Base-by-base conservation (phyloP, 208 protist species). In the Leishmania turanica region DNA sequence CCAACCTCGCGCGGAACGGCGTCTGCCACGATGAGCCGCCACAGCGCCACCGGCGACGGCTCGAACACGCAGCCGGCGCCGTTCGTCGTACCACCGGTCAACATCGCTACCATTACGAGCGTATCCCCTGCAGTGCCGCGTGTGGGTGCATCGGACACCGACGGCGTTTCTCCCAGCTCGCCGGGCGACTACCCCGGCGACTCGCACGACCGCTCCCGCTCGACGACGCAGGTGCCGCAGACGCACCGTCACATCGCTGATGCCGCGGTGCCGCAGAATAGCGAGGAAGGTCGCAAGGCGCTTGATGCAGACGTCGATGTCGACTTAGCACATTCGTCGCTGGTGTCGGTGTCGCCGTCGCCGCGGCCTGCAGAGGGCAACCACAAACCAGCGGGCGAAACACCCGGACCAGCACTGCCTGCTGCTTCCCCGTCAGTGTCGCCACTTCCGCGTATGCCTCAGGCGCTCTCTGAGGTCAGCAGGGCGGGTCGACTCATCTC, bases 191-290 rank as follows among this genome's bases (percentile, higher is more conserved):
- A 62, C 51, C 34, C 58, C 27, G 54, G 5, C 3, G 80, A 80
- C 34, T 45, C 65, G 42, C 64, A 51, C 21, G 51, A 72, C 13
- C 78, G 79, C 3, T 85, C 84, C 0, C 84, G 84, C 54, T 87
- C 84, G 3, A 60, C 75, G 5, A 87, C 84, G 45, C 79, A 77
- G 80, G 76, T 77, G 7, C 84, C 84, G 34, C 79, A 51, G 71
- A 84, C 84, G 27, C 53, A 80, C 34, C 84, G 84, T 2, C 84
- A 84, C 75, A 19, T 74, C 0, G 75, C 78, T 6, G 80, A 53
- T 17, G 76, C 45, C 27, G 70, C 54, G 40, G 40, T 49, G 27
- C 47, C 3, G 34, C 17, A 42, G 19, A 31, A 27, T 51, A 53
- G 9, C 56, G 42, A 4, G 40, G 24, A 51, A 8, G 40, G 15